phyloP scores from a whole-genome alignment of 2,329 filamentous ascomycete genomes.

The Pseudogymnoascus sp. region DNA sequence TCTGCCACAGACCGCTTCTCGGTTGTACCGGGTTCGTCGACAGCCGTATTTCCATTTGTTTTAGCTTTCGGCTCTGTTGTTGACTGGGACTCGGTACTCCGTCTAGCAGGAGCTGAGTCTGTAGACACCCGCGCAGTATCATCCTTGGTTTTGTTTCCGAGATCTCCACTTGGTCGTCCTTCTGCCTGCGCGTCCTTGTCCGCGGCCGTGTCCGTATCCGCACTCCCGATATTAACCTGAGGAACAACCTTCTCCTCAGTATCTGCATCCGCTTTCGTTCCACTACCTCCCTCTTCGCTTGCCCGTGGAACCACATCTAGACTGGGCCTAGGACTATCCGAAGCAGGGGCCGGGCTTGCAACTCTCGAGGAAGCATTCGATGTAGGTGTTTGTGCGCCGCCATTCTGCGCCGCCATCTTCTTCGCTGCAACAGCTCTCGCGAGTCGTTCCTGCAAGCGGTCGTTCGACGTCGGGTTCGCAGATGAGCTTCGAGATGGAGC shows the following conservation, averaged over 20 bases:
- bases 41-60: not conserved
- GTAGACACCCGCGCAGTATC: not conserved
- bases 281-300: conserved; percentile 12
- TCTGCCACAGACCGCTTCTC: conserved; percentile 27
- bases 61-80: not conserved
- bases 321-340: conserved; percentile 38
- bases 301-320: conserved; percentile 32
- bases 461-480: conserved; percentile 59
- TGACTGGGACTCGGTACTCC: not conserved
- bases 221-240: not conserved
- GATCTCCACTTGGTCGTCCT: not conserved
- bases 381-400: conserved; percentile 38
- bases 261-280: conserved; percentile 15
- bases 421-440: conserved; percentile 80
- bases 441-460: conserved; percentile 80
- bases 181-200: not conserved
- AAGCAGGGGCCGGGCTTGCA: conserved; percentile 44
- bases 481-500: conserved; percentile 58
- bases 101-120: not conserved
- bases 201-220: not conserved
- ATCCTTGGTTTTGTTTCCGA: not conserved
- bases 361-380: conserved; percentile 44
- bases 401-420: conserved; percentile 40
- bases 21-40: not conserved
- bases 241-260: conserved; percentile 11